A percentile compares a stretch with the other conserved stretches of the same genome.
These are phyloP conservation scores for Arthroderma sp. DNA, from an alignment of 2,329 filamentous ascomycete genomes.

Conservation along the genomic window DNA sequence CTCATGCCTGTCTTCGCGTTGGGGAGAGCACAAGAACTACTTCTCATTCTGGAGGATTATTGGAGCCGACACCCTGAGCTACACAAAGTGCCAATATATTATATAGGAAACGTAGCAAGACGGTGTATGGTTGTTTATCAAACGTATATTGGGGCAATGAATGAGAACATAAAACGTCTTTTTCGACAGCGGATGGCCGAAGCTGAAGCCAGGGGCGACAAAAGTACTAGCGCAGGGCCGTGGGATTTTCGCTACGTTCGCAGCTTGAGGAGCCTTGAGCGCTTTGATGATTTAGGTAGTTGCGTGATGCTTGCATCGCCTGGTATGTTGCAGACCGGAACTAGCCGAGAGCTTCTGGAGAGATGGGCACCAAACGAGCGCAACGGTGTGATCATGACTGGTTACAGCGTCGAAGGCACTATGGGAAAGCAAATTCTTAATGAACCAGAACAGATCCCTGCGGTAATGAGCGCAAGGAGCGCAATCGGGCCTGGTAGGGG, in stretches of 20 bases:
- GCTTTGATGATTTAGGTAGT: conserved; percentile 88
- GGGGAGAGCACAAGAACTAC: conserved; percentile 81
- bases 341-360: conserved; percentile 83
- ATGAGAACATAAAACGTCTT: conserved; percentile 95
- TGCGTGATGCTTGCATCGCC: conserved; percentile 97
- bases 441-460: conserved; percentile 87
- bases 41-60: conserved; percentile 92
- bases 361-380: conserved; percentile 92
- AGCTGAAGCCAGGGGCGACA: conserved; percentile 69
- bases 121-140: conserved; percentile 99
- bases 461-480: conserved; percentile 66
- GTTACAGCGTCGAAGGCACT: conserved; percentile 95
- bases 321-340: conserved; percentile 96
- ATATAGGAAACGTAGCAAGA: conserved; percentile 83
- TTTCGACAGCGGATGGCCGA: conserved; percentile 87
- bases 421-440: conserved; percentile 95
- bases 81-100: conserved; percentile 90
- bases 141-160: conserved; percentile 97
- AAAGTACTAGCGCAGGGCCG: conserved; percentile 54
- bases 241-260: conserved; percentile 97
- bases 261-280: conserved; percentile 79
- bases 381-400: conserved; percentile 97
- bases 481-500: conserved; percentile 42
- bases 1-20: conserved; percentile 93
- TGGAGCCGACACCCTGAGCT: conserved; percentile 83